A percentile compares a stretch with the other conserved stretches of the same genome.
Evolutionary conservation across 2,329 filamentous ascomycete genomes (phyloP).

Genomic region (Moelleriella libera): DNA sequence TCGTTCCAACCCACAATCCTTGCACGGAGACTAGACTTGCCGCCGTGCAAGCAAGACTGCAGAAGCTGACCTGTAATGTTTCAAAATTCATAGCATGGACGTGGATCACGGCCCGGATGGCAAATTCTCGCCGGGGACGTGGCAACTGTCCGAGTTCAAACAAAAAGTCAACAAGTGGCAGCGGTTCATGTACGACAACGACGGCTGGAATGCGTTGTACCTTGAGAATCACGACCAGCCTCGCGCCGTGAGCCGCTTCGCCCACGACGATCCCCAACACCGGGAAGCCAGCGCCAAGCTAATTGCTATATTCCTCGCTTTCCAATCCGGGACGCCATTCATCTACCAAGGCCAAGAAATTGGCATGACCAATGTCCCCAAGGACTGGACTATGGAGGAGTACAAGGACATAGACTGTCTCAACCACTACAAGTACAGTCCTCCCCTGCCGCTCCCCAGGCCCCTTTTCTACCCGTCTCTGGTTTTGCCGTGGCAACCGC

Average conservation of each 20-base stretch:
- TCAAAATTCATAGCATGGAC: constrained; percentile 22
- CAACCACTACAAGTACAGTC: constrained; percentile 29
- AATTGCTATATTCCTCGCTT: constrained; percentile 39
- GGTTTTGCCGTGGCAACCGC: too few relatives aligned
- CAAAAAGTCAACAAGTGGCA: constrained; percentile 42
- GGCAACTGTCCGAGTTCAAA: constrained; percentile 37
- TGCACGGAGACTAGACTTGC: not conserved
- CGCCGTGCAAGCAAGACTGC: too few relatives aligned
- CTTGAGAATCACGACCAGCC: constrained; percentile 55
- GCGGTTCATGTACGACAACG: constrained; percentile 40
- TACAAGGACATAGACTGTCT: constrained; percentile 54
- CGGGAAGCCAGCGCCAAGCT: constrained; percentile 41
- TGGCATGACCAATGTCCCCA: constrained; percentile 50
- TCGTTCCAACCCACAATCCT: constrained; percentile 7
- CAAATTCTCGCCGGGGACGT: constrained; percentile 27
- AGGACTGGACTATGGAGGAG: constrained; percentile 44
- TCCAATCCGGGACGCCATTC: constrained; percentile 49
- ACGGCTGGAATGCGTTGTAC: constrained; percentile 52
- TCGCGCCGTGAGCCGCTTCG: constrained; percentile 42
- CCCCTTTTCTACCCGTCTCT: constrained; percentile 1
- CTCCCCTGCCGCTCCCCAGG: not conserved
- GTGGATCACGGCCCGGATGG: constrained; percentile 30
- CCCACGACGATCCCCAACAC: constrained; percentile 31
- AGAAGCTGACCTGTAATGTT: too few relatives aligned
- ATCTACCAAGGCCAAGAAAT: constrained; percentile 60